Base-by-base conservation (phyloP, 2,329 filamentous ascomycete genomes). In the Teratosphaeria epicoccoides region DNA sequence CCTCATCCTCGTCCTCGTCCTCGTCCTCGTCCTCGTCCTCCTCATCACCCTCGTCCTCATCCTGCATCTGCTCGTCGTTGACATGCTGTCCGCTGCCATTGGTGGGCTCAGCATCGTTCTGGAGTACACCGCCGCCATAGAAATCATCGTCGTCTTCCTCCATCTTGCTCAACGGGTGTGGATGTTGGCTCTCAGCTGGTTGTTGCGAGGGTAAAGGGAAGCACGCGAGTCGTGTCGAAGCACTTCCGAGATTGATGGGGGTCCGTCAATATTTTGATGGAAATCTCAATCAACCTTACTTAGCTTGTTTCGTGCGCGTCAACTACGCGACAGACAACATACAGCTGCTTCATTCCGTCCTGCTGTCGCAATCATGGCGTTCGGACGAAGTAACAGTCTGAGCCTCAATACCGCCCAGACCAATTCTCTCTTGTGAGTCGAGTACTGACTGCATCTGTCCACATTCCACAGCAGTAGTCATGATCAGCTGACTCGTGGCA, bases 71-170 rank as follows among this genome's bases (percentile, higher is more conserved):
- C 59, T 74, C 71, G 33, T 70, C 69, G 37, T 68, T 68, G 46
- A 67, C 49, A 25, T 58, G 51, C 23, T 46, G 46, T 23, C 23
- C 23, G n/a, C 46, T 14, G 20, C 46, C 46, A 17, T 48, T 48
- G 11, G 44, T 25, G 5, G 14, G 54, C 2, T 67, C 68, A 9
- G 49, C 65, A 6, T 64, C 63, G 22, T 61, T 59, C 17, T 64
- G 61, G 24, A 25, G 49, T 11, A 37, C 24, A 20, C 52, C 56
- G 29, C 57, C 61, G 51, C 67, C 64, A 62, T 77, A 77, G 57
- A 77, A 71, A 64, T 76, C 74, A 56, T 76, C 74, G 53, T 77
- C 74, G 56, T 76, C 74, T 55, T 76, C 74, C 40, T 75, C 73
- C 74, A 76, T 76, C 12, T 24, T 59, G 43, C 20, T 12, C 12